Evolutionary conservation across 2,329 filamentous ascomycete genomes (phyloP), one percentile per base, ranked within the genome.

Genomic region (Coleophoma cylindrospora): DNA sequence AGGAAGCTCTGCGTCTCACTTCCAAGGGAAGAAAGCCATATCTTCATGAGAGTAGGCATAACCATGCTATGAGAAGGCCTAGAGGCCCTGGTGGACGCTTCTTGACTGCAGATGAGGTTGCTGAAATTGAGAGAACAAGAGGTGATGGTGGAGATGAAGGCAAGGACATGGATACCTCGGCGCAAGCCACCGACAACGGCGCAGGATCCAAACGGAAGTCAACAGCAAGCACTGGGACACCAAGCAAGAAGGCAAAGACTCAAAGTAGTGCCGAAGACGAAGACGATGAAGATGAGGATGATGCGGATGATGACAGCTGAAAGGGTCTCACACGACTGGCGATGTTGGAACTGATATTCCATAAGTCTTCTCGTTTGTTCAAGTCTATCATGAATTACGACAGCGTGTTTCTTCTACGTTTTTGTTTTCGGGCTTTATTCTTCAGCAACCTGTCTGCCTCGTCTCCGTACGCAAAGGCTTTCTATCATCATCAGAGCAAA

Each of bases 21-120:
- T 95, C 87, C 10, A 99, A 99, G 71, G 92, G 92, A 22, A 84
- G 94, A 34, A 97, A 96, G 71, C 94, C 94, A 3, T 99, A 99
- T 64, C 78, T 99, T 33, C 94, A 99, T 71, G 94, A 99, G 67
- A 97, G 92, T 22, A 81, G 94, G 64, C 94, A 99, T 69, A 97
- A 97, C 65, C 94, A 99, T 69, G 94, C 94, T 10, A 99, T 99
- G 94, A 84, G 94, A 51, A 79, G 94, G 61, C 94, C 94, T 27
- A 83, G 94, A 66, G 94, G 94, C 14, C 94, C 94, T 1, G 94
- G 94, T 48, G 94, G 94, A 19, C 86, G 94, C 21, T 99, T 99
- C 76, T 73, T 99, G 67, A 99, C 94, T 0, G 92, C 94, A 1
- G 94, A 97, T 50, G 94, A 99, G 68, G 91, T 96, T 4, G 90